Evolutionary conservation across 352 stramenopile species (phyloP), one percentile per base, ranked within the genome.

Genomic region (Globisporangium radiosum): DNA sequence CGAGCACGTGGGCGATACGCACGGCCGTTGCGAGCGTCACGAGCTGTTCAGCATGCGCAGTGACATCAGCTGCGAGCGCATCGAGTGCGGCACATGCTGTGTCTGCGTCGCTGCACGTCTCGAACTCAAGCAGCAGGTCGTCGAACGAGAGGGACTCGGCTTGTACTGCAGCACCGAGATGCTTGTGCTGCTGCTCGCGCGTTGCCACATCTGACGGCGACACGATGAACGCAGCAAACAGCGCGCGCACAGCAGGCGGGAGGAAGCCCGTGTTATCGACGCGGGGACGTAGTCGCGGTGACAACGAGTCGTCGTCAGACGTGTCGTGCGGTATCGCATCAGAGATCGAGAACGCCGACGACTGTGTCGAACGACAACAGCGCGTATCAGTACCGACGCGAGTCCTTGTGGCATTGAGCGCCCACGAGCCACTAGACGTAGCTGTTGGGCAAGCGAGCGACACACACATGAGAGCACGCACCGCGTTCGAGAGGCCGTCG

Each of bases 71-170:
- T 15, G 64, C 59, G 54, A 87, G 72, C 3, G 75, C 69, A 8
- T 83, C 64, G 8, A 87, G 56, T 2, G 76, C 62, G 36, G 67
- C 69, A 38, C 61, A 72, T 33, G 57, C 63, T 1, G 68, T 65
- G 13, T 56, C 38, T 0, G 57, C 56, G 40, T 89, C 71, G 0
- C 48, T 64, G 33, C 69, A 77, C 1, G 56, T 72, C 55, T 78
- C 65, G 9, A 89, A 64, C 52, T 83, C 70, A 44, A 66, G 59
- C 39, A 83, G 52, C n/a, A 81, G 69, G 33, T 78, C 71, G 11
- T 73, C 64, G 37, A 89, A 76, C 7, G 57, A 62, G 43, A 79
- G 59, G 9, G 53, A 65, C 45, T 76, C 56, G 39, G 66, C 64
- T 2, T 63, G 54, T 25, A 75, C 70, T 36, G 76, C 72, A 5